Percentiles rank a stretch among this genome's conserved stretches.
These are phyloP conservation scores for Triticum monococcum DNA, from an alignment of 176 grass and related monocot species.

Conservation along the genomic window DNA sequence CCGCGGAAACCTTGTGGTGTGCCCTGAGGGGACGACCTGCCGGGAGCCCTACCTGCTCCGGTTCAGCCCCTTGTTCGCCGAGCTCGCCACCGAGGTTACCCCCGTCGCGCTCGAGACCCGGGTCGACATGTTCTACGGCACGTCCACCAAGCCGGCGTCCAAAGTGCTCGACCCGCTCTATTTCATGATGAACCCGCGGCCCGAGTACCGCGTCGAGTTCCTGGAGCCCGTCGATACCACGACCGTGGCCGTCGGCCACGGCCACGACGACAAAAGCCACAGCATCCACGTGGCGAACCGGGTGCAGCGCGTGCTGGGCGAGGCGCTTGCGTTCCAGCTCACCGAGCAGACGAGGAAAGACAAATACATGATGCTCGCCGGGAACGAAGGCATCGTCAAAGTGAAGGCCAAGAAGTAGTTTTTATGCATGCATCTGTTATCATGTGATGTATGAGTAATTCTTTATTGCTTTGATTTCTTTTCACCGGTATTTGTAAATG, in stretches of 20 bases:
- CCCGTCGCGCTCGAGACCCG: constrained; percentile 59
- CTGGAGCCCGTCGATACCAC: constrained; percentile 22
- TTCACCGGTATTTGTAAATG: background rate
- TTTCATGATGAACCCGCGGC: constrained; percentile 73
- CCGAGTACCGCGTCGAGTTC: constrained; percentile 62
- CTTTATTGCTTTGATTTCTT: constrained; percentile 23
- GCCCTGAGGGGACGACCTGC: constrained; percentile 88
- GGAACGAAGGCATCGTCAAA: constrained; percentile 49
- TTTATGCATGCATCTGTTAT: background rate
- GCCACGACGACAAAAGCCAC: background rate
- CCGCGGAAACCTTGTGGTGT: constrained; percentile 66
- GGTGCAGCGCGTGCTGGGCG: constrained; percentile 49
- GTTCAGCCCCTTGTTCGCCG: constrained; percentile 73
- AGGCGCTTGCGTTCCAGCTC: constrained; percentile 43
- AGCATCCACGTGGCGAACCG: constrained; percentile 51
- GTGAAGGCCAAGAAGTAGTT: background rate
- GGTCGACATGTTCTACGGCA: constrained; percentile 81
- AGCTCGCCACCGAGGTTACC: constrained; percentile 44
- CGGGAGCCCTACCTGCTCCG: constrained; percentile 65
- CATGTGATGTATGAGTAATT: constrained; percentile 8
- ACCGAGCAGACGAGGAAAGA: constrained; percentile 46
- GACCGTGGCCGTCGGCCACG: background rate
- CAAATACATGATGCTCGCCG: constrained; percentile 64
- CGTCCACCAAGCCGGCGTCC: constrained; percentile 43
- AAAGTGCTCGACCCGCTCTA: constrained; percentile 84